These are phyloP conservation scores for Flaveria brownii DNA, from an alignment of 129 eudicot genomes.

Conservation along the genomic window DNA sequence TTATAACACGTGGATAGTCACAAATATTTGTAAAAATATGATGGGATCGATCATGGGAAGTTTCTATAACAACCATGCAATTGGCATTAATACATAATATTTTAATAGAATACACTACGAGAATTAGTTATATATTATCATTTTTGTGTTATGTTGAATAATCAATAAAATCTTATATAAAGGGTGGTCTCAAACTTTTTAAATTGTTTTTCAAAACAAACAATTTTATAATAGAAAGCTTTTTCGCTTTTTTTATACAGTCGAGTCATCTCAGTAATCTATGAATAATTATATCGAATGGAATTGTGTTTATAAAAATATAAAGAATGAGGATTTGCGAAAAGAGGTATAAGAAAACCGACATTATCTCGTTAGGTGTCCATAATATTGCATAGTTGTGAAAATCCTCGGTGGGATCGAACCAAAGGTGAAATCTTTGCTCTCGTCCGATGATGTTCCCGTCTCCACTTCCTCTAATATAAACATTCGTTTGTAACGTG, in stretches of 20 bases:
- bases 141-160: too few relatives aligned
- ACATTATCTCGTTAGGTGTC: conserved; percentile 76
- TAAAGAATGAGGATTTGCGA: not conserved
- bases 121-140: too few relatives aligned
- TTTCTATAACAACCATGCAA: not conserved
- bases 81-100: not conserved
- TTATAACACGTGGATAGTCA: not conserved
- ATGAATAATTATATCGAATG: too few relatives aligned
- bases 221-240: too few relatives aligned
- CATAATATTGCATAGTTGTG: conserved; percentile 80
- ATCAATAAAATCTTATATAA: too few relatives aligned
- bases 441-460: conserved; percentile 78
- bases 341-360: not conserved
- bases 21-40: not conserved
- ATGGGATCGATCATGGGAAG: not conserved
- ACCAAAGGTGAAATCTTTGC: conserved; percentile 78
- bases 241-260: too few relatives aligned
- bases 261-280: too few relatives aligned
- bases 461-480: conserved; percentile 80
- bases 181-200: too few relatives aligned
- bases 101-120: too few relatives aligned
- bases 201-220: too few relatives aligned
- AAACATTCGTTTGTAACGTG: conserved; percentile 71
- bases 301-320: too few relatives aligned
- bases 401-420: conserved; percentile 77